Base-by-base conservation (phyloP, 2,329 filamentous ascomycete species). In the Ophiostoma himal-ulmi region DNA sequence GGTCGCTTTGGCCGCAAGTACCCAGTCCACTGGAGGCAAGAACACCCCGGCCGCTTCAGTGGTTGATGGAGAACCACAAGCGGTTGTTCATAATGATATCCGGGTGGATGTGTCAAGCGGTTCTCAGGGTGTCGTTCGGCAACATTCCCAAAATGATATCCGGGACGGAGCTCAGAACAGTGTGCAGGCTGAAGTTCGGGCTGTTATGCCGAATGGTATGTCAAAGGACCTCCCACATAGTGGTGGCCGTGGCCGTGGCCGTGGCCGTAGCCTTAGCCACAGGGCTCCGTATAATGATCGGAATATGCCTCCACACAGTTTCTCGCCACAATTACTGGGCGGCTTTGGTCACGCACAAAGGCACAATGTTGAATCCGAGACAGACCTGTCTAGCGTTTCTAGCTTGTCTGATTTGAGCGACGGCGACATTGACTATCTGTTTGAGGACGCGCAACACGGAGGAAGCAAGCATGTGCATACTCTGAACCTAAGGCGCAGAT, bases 361-460 rank as follows among this genome's bases (percentile, higher is more conserved):
- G 7, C 20, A 17, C 44, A 20, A n/a, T 1, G 7, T n/a, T n/a
- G 79, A 65, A 22, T 41, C 34, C 26, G 57, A 73, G 41, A 71
- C 74, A 20, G 74, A 72, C 22, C 52, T 73, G 5, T 71, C 70
- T 48, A 76, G 75, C 70, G 20, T 75, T 2, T 74, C 75, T 17
- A 73, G 72, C 39, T 57, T 75, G 36, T 77, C 77, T 7, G 76
- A 78, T 17, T 39, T 79, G 10, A 75, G 75, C 14, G 78, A 79
- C 26, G 62, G 68, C 26, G 75, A 77, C 41, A 70, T 79, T 4
- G 77, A 79, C 68, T 68, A 74, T 34, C 62, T 70, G 37, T 70
- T 77, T 52, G 68, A 74, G 41, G 69, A 74, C 13, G 30, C 22
- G 11, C n/a, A 26, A 14, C 37, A 17, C 67, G 71, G 41, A 68